These are phyloP conservation scores for Penicillium corylophilum DNA, from an alignment of 2,329 filamentous ascomycete genomes.

Conservation along the genomic window DNA sequence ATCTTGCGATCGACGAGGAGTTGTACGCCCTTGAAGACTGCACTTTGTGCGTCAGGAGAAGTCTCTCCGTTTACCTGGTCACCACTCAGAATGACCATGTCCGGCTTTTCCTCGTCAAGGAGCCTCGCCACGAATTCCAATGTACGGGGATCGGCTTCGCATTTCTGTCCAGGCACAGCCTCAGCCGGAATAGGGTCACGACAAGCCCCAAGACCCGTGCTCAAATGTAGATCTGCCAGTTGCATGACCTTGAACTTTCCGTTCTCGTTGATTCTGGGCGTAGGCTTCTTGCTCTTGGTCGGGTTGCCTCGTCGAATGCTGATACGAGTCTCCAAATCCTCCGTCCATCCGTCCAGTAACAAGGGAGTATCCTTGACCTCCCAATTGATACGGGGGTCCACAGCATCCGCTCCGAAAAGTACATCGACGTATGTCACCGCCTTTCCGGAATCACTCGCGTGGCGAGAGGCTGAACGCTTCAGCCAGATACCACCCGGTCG, in stretches of 20 bases:
- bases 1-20: conserved; percentile 83
- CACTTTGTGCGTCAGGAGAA: conserved; percentile 84
- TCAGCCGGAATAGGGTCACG: conserved; percentile 78
- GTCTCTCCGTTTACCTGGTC: conserved; percentile 96
- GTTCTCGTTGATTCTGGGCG: conserved; percentile 77
- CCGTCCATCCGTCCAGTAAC: conserved; percentile 62
- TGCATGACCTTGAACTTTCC: conserved; percentile 98
- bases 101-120: conserved; percentile 88
- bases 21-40: conserved; percentile 89
- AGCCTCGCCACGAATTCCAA: conserved; percentile 82
- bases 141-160: conserved; percentile 88
- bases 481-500: conserved; percentile 79
- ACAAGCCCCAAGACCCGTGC: conserved; percentile 82
- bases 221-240: conserved; percentile 88
- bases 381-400: conserved; percentile 87
- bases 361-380: conserved; percentile 71
- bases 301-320: conserved; percentile 73
- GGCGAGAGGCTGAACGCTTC: conserved; percentile 67
- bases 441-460: conserved; percentile 71
- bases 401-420: conserved; percentile 85
- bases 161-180: conserved; percentile 67
- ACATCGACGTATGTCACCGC: conserved; percentile 81
- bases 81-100: conserved; percentile 86
- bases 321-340: conserved; percentile 68
- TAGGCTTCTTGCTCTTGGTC: conserved; percentile 64